Evolutionary conservation across 176 grass and related monocot genomes (phyloP).

Genomic region (Carex parvula): DNA sequence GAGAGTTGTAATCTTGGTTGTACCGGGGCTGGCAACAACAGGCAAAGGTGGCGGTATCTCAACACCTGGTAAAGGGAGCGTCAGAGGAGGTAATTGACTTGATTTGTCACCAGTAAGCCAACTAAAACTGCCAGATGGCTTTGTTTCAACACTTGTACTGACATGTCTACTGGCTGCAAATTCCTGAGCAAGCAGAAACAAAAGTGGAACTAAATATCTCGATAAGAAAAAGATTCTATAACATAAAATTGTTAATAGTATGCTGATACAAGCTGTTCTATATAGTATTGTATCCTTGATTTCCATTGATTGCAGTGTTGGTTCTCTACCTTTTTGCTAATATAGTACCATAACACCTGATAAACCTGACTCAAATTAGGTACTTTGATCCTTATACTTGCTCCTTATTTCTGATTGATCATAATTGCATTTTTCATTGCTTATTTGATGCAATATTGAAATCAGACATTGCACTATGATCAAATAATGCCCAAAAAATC

Average conservation of each 20-base stretch:
- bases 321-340: neutral
- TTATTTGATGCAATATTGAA: neutral
- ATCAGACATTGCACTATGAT: neutral
- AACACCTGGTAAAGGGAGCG: slow-evolving; percentile 28
- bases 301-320: neutral
- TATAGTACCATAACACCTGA: neutral
- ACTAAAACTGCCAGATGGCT: slow-evolving; percentile 29
- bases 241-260: neutral
- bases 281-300: neutral
- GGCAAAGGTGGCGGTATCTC: slow-evolving; percentile 30
- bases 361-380: neutral
- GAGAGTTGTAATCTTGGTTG: slow-evolving; percentile 39
- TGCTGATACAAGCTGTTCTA: neutral
- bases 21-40: slow-evolving; percentile 7
- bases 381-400: neutral
- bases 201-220: neutral
- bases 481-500: neutral
- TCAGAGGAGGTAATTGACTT: slow-evolving; percentile 32
- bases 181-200: slow-evolving; percentile 3
- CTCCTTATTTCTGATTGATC: neutral
- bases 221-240: neutral
- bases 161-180: slow-evolving; percentile 25
- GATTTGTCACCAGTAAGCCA: slow-evolving; percentile 33
- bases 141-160: slow-evolving; percentile 31
- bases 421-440: neutral